A percentile compares a stretch with the other conserved stretches of the same genome.
phyloP scores from a whole-genome alignment of 345 rosid species.

The Murraya koenigii region DNA sequence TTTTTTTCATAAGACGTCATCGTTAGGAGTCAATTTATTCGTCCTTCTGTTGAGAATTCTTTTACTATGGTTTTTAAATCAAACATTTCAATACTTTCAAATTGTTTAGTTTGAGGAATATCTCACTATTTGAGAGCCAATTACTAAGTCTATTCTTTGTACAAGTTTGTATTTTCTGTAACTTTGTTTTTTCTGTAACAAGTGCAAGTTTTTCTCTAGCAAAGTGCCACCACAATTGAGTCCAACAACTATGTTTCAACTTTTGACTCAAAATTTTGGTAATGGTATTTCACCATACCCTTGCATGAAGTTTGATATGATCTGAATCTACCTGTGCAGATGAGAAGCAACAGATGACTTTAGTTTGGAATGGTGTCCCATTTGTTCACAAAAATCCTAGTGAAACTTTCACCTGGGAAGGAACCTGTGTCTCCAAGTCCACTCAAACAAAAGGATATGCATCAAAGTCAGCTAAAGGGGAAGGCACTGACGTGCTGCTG shows the following conservation, averaged over 20 bases:
- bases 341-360: constrained; percentile 60
- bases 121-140: neutral
- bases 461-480: constrained; percentile 38
- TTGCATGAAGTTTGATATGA: constrained; percentile 12
- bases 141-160: neutral
- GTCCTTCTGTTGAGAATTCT: neutral
- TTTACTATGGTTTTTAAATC: neutral
- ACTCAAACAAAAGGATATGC: constrained; percentile 46
- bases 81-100: neutral
- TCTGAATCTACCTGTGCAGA: constrained; percentile 44
- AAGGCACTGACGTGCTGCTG: constrained; percentile 40
- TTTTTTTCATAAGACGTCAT: neutral
- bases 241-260: neutral
- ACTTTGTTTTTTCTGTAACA: neutral
- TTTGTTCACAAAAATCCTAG: constrained; percentile 40
- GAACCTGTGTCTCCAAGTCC: constrained; percentile 40
- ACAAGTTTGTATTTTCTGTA: neutral
- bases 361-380: constrained; percentile 49
- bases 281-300: neutral
- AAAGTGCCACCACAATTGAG: neutral
- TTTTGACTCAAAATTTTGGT: neutral
- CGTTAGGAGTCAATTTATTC: neutral
- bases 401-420: constrained; percentile 43
- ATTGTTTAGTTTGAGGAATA: neutral
- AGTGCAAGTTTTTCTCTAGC: neutral